Percentiles rank a stretch among this genome's conserved stretches.
phyloP scores from a whole-genome alignment of 2,329 filamentous ascomycete species.

The Samsoniella hepiali region DNA sequence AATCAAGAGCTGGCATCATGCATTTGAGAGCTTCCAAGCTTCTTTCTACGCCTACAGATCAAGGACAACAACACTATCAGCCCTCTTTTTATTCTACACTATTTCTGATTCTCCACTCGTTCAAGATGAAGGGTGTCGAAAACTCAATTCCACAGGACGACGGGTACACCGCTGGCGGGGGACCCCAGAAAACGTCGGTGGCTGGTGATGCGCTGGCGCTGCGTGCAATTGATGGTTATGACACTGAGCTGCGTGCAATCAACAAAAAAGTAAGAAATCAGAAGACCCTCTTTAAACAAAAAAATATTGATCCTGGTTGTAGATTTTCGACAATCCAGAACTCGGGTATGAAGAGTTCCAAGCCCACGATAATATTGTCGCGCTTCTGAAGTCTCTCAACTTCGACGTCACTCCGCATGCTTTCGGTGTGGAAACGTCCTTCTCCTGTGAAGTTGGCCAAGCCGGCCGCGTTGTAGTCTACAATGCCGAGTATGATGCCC shows the following conservation, averaged over 20 bases:
- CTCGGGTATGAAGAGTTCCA: slow-evolving; percentile 8
- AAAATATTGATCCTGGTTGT: not conserved
- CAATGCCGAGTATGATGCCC: slow-evolving; percentile 45
- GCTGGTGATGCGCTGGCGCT: not conserved
- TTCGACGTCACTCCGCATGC: slow-evolving; percentile 9
- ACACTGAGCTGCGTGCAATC: slow-evolving; percentile 9
- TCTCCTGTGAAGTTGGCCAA: slow-evolving; percentile 5
- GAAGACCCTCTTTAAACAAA: too few relatives aligned
- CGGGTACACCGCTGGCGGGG: not conserved
- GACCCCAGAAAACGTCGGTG: not conserved
- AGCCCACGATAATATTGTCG: slow-evolving; percentile 4
- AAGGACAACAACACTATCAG: too few relatives aligned
- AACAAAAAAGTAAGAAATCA: slow-evolving; percentile 11
- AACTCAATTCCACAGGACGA: too few relatives aligned
- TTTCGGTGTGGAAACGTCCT: slow-evolving; percentile 6
- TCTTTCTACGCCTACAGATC: too few relatives aligned
- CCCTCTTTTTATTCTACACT: too few relatives aligned
- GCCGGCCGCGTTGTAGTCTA: slow-evolving; percentile 22
- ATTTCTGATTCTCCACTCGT: too few relatives aligned
- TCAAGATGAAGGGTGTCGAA: too few relatives aligned
- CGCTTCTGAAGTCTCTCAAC: not conserved
- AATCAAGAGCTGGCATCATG: too few relatives aligned
- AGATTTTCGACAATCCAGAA: slow-evolving; percentile 10
- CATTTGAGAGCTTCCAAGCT: too few relatives aligned
- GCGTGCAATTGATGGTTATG: slow-evolving; percentile 5